phyloP scores from a whole-genome alignment of 306 rosid species.

The Lablab purpureus region DNA sequence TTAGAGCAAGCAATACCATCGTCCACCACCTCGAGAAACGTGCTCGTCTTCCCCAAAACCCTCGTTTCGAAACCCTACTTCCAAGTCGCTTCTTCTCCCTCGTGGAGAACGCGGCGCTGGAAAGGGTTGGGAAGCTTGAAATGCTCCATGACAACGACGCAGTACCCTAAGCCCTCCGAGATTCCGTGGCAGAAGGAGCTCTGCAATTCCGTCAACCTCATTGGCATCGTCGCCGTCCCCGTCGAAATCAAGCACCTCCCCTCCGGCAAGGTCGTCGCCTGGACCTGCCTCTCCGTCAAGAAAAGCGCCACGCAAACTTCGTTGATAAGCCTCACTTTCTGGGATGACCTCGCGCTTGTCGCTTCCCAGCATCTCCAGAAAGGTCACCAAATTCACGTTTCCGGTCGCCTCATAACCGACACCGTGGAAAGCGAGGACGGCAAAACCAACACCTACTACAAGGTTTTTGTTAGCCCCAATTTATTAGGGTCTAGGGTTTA shows the following conservation, averaged over 20 bases:
- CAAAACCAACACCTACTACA: slow-evolving; percentile 81
- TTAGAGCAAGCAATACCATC: slow-evolving; percentile 46
- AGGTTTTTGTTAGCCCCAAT: slow-evolving; percentile 53
- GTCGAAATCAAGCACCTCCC: slow-evolving; percentile 80
- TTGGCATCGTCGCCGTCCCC: slow-evolving; percentile 74
- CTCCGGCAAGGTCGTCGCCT: slow-evolving; percentile 77
- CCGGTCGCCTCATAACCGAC: slow-evolving; percentile 81
- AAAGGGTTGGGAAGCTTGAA: neutral
- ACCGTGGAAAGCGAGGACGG: slow-evolving; percentile 77
- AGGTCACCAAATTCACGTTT: slow-evolving; percentile 78
- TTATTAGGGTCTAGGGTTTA: neutral
- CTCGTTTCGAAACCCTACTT: slow-evolving; percentile 34
- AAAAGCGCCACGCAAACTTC: slow-evolving; percentile 71
- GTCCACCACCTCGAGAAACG: slow-evolving; percentile 36
- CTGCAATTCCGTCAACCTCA: slow-evolving; percentile 76
- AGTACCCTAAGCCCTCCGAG: slow-evolving; percentile 74
- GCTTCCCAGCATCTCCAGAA: slow-evolving; percentile 81
- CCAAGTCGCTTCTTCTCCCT: neutral
- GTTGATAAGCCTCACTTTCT: slow-evolving; percentile 80
- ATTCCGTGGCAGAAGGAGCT: slow-evolving; percentile 93
- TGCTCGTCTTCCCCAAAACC: slow-evolving; percentile 39
- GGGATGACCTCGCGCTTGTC: slow-evolving; percentile 88
- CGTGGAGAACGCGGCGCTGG: neutral
- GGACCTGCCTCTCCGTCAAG: slow-evolving; percentile 90
- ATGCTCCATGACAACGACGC: slow-evolving; percentile 12